phyloP scores from a whole-genome alignment of 768 basidiomycete genomes.

The Vararia minispora region DNA sequence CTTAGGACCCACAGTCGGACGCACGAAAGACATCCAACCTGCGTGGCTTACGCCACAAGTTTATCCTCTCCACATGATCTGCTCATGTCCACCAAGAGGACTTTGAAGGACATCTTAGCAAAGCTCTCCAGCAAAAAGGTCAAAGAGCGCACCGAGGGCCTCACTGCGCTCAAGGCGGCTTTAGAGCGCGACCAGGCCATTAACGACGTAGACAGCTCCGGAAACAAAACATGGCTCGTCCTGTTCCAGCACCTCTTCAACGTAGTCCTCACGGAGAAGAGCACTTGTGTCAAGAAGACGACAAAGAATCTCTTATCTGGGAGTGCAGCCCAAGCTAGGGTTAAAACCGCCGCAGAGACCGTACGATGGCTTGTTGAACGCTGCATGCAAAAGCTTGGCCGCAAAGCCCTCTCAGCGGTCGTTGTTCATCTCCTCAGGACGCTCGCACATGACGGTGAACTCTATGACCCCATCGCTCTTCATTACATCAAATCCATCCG shows the following conservation, averaged over 20 bases:
- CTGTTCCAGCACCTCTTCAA: slow-evolving; percentile 68
- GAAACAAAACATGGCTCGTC: slow-evolving; percentile 42
- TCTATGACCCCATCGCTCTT: slow-evolving; percentile 56
- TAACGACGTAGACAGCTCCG: slow-evolving; percentile 27
- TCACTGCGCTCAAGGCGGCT: slow-evolving; percentile 35
- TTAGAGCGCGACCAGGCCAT: slow-evolving; percentile 41
- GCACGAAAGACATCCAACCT: too few species aligned
- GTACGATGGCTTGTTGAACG: slow-evolving; percentile 69
- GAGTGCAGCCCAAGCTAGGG: slow-evolving; percentile 41
- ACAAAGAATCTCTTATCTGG: slow-evolving; percentile 27
- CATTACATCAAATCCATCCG: slow-evolving; percentile 77
- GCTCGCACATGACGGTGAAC: slow-evolving; percentile 38
- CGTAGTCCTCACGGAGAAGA: slow-evolving; percentile 53
- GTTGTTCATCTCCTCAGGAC: slow-evolving; percentile 54
- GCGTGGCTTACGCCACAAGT: too few species aligned
- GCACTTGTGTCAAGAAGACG: slow-evolving; percentile 28
- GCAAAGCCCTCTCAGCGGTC: slow-evolving; percentile 41
- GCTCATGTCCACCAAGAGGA: slow-evolving; percentile 21
- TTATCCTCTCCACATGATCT: too few species aligned
- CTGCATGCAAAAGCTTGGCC: slow-evolving; percentile 43
- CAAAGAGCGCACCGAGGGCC: slow-evolving; percentile 59
- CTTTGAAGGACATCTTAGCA: slow-evolving; percentile 36
- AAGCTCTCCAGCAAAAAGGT: slow-evolving; percentile 51
- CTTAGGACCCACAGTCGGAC: too few species aligned
- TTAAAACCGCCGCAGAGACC: slow-evolving; percentile 53